A percentile compares a stretch with the other conserved stretches of the same genome.
phyloP scores from a whole-genome alignment of 176 grass and related monocot genomes.

The Aechmea fasciata region DNA sequence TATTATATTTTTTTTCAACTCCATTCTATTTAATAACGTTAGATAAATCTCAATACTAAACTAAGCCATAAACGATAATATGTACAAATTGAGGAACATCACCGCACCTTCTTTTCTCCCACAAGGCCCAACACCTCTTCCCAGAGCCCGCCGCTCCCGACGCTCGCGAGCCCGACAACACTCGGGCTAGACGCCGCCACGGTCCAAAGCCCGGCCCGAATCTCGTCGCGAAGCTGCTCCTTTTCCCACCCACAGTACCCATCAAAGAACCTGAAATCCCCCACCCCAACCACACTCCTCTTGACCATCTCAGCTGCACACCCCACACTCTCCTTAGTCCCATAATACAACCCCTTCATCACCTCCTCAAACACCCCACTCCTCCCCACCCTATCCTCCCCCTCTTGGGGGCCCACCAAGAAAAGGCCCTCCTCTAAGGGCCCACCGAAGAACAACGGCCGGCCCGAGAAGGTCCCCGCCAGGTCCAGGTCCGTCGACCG shows the following conservation, averaged over 20 bases:
- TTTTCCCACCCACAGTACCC: slow-evolving; percentile 80
- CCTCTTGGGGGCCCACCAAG: slow-evolving; percentile 33
- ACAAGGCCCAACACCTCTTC: slow-evolving; percentile 69
- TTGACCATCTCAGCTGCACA: slow-evolving; percentile 82
- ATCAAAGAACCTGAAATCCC: slow-evolving; percentile 80
- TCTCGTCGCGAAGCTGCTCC: slow-evolving; percentile 64
- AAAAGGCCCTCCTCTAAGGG: slow-evolving; percentile 76
- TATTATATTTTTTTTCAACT: too few species aligned
- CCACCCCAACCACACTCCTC: slow-evolving; percentile 47
- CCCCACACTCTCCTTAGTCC: slow-evolving; percentile 59
- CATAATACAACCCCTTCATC: slow-evolving; percentile 70
- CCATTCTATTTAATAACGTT: too few species aligned
- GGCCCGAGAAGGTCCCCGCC: slow-evolving; percentile 42
- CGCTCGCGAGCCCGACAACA: slow-evolving; percentile 36
- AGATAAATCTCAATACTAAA: too few species aligned
- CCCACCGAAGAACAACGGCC: slow-evolving; percentile 80
- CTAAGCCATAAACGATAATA: too few species aligned
- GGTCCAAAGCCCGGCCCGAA: slow-evolving; percentile 53
- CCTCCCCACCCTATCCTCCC: slow-evolving; percentile 18
- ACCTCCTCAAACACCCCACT: slow-evolving; percentile 87
- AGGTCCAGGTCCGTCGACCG: slow-evolving; percentile 42
- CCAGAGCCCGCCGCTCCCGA: slow-evolving; percentile 52
- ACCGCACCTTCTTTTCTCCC: slow-evolving; percentile 59
- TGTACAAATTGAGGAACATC: background rate
- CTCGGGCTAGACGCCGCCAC: slow-evolving; percentile 78